Evolutionary conservation across 2,329 filamentous ascomycete species (phyloP), one percentile per base, ranked within the genome.

Genomic region (Cadophora luteo-olivacea): DNA sequence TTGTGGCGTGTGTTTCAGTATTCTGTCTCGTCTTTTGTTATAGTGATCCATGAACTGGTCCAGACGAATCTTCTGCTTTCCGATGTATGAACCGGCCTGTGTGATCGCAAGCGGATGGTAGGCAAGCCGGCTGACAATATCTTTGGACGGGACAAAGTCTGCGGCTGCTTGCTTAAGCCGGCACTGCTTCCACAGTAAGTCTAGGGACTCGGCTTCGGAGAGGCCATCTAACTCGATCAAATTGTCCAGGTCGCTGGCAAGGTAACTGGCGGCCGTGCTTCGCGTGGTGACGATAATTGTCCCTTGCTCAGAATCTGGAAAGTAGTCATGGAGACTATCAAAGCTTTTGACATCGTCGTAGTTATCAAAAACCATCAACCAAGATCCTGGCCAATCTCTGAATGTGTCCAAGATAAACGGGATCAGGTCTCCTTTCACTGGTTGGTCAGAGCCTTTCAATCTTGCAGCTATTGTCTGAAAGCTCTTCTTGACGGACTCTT

Each of bases 21-120:
- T 70, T 9, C 45, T 38, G 11, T 64, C 63, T 52, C 67, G 66
- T 24, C 69, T 55, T 12, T 41, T 52, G 3, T 68, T 61, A 55
- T 73, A 74, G 9, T 71, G 66, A 14, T 68, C 63, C 32, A 74
- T 45, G 33, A 75, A 77, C 38, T 73, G 55, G 2, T 57, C 38
- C 1, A 75, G 41, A 4, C 55, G 32, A 6, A 77, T 67, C 24
- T 72, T 71, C 5, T 65, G 68, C 2, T 48, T 51, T 9, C 54
- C 33, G n/a, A 77, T 73, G 64, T 75, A 78, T 48, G 76, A 74
- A 11, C 71, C 74, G 22, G 75, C 76, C 58, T 77, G 76, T 32
- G 73, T 70, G 12, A 78, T 74, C 14, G 76, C 76, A 12, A 78
- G 69, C 4, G 76, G 52, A 51, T 76, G 74, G 25, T 49, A 71